phyloP scores from a whole-genome alignment of 768 basidiomycete genomes.

The Tylopilus subfusipes region DNA sequence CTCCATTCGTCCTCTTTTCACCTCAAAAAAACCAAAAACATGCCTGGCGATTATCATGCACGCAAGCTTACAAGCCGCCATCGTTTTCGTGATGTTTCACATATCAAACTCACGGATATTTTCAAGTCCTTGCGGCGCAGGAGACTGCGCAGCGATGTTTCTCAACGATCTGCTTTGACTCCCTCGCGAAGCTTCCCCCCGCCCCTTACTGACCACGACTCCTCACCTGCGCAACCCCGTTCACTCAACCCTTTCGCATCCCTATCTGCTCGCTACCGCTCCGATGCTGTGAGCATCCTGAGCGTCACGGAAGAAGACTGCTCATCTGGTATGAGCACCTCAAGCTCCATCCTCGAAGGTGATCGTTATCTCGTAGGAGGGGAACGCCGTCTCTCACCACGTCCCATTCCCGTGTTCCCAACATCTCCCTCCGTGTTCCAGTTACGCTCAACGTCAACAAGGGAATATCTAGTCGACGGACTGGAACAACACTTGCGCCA shows the following conservation, averaged over 20 bases:
- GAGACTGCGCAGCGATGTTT: constrained; percentile 4
- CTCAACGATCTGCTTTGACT: constrained; percentile 3
- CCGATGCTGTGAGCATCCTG: constrained; percentile 3
- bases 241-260: not conserved
- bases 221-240: constrained; percentile 3
- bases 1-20: constrained; percentile 8
- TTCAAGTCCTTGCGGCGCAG: constrained; percentile 21
- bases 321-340: constrained; percentile 15
- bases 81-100: constrained; percentile 18
- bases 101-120: constrained; percentile 17
- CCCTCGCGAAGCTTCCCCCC: constrained; percentile 2
- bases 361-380: not conserved
- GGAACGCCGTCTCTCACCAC: not conserved
- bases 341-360: not conserved
- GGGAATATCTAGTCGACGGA: constrained; percentile 20
- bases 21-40: constrained; percentile 15
- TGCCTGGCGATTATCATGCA: constrained; percentile 1
- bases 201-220: constrained; percentile 3
- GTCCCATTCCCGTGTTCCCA: constrained; percentile 1
- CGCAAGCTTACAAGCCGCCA: constrained; percentile 8
- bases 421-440: constrained; percentile 20
- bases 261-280: constrained; percentile 1
- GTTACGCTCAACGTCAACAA: constrained; percentile 17
- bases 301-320: constrained; percentile 8
- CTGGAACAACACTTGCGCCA: constrained; percentile 19